Conservation (phyloP, 352 stramenopile species). For the Phytophthora pini region DNA sequence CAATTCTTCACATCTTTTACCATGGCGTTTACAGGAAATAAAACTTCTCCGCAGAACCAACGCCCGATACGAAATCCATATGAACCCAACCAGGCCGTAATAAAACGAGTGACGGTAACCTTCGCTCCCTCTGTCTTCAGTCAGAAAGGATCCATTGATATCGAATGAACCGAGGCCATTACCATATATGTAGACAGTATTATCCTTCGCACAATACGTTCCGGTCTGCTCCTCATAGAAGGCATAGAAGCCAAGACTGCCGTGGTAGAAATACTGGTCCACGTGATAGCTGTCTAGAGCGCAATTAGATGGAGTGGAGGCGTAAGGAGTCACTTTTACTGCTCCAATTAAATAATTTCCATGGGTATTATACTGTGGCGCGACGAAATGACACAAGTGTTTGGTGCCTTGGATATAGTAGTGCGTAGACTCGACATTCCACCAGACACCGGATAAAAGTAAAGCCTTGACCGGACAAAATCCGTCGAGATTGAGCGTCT, state of each 20-base stretch:
- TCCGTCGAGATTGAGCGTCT: not conserved
- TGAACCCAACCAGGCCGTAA: constrained; percentile 12
- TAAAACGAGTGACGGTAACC: constrained; percentile 26
- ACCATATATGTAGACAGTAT: constrained; percentile 21
- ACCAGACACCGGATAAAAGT: constrained; percentile 7
- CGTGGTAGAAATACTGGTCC: constrained; percentile 13
- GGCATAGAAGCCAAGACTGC: constrained; percentile 9
- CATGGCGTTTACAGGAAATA: constrained; percentile 23
- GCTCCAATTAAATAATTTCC: constrained; percentile 8
- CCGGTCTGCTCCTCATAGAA: constrained; percentile 17
- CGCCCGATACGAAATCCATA: constrained; percentile 32
- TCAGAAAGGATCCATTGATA: constrained; percentile 17
- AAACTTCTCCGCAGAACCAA: constrained; percentile 26
- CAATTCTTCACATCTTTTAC: constrained; percentile 18
- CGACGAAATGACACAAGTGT: constrained; percentile 11
- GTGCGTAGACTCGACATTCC: constrained; percentile 11
- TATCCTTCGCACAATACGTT: constrained; percentile 20
- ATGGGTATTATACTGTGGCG: constrained; percentile 11
- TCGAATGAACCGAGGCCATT: constrained; percentile 26
- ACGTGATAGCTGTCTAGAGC: constrained; percentile 6
- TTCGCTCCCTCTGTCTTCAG: constrained; percentile 10
- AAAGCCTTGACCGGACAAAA: constrained; percentile 11
- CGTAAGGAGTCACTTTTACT: constrained; percentile 1
- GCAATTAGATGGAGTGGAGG: not conserved
- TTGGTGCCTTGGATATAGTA: not conserved